A percentile compares a stretch with the other conserved stretches of the same genome.
Evolutionary conservation across 257 asterid genomes (phyloP).

Genomic region (Nicotiana paniculata): DNA sequence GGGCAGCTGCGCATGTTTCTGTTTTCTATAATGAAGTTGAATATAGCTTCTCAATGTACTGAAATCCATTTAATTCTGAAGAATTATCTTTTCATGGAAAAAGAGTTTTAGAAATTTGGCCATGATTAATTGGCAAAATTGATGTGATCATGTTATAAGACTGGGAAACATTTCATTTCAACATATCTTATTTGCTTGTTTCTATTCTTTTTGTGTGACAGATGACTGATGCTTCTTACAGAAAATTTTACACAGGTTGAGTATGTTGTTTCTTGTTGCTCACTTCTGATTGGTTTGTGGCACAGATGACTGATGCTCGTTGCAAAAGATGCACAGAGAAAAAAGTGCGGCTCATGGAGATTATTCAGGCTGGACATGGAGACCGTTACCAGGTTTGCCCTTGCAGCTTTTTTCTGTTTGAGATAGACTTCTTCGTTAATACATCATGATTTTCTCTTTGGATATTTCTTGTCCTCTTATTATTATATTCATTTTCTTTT

Average conservation of each 20-base stretch:
- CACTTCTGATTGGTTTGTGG: constrained; percentile 10
- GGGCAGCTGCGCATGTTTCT: not conserved
- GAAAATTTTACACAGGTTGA: not conserved
- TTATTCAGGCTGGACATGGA: constrained; percentile 66
- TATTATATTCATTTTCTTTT: not conserved
- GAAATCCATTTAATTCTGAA: not conserved
- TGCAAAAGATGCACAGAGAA: constrained; percentile 68
- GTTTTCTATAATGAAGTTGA: not conserved
- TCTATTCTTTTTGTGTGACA: not conserved
- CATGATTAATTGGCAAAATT: not conserved
- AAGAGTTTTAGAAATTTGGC: not conserved
- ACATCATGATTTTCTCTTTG: not conserved
- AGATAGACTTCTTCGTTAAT: not conserved
- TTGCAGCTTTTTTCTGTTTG: not conserved
- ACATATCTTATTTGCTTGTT: not conserved
- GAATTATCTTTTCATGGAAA: not conserved
- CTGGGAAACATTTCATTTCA: not conserved
- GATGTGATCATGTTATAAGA: not conserved
- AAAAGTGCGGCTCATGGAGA: constrained; percentile 58
- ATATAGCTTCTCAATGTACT: not conserved
- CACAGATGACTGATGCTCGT: constrained; percentile 86
- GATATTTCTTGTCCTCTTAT: not conserved
- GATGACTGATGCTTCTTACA: not conserved
- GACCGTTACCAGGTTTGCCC: constrained; percentile 68
- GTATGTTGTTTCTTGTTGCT: not conserved